Evolutionary conservation across 2,329 filamentous ascomycete species (phyloP).

Genomic region (Botrytis galanthina): DNA sequence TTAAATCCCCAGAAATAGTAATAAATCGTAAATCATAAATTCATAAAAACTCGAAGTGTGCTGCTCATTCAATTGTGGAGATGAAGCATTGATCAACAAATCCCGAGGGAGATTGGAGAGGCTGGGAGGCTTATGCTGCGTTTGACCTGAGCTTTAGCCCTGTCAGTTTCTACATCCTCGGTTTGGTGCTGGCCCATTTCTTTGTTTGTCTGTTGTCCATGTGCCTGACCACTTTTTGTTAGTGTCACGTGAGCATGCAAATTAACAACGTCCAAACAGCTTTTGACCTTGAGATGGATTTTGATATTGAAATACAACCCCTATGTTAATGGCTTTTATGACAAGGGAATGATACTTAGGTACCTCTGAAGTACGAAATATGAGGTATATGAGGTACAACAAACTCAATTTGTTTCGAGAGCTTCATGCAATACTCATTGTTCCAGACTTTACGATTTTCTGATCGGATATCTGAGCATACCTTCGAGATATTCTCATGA

Average conservation of each 20-base stretch:
- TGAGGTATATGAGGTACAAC: neutral
- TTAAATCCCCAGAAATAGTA: constrained; percentile 9
- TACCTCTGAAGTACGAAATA: neutral
- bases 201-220: constrained; percentile 1
- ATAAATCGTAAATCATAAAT: constrained; percentile 18
- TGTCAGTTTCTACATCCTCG: constrained; percentile 4
- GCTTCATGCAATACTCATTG: neutral
- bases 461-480: neutral
- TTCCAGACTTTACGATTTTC: neutral
- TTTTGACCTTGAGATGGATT: neutral
- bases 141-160: constrained; percentile 14
- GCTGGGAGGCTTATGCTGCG: constrained; percentile 9
- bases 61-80: constrained; percentile 19
- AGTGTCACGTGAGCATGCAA: neutral
- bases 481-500: neutral
- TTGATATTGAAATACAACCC: neutral
- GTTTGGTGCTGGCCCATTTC: neutral
- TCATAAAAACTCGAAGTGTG: constrained; percentile 15
- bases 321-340: neutral
- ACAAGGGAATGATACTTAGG: neutral
- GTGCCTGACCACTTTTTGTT: neutral
- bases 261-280: neutral
- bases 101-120: constrained; percentile 19
- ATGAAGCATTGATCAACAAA: constrained; percentile 22
- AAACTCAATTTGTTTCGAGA: neutral